Conservation (phyloP, 2,329 filamentous ascomycete genomes). For the Colletotrichum cuscutae region DNA sequence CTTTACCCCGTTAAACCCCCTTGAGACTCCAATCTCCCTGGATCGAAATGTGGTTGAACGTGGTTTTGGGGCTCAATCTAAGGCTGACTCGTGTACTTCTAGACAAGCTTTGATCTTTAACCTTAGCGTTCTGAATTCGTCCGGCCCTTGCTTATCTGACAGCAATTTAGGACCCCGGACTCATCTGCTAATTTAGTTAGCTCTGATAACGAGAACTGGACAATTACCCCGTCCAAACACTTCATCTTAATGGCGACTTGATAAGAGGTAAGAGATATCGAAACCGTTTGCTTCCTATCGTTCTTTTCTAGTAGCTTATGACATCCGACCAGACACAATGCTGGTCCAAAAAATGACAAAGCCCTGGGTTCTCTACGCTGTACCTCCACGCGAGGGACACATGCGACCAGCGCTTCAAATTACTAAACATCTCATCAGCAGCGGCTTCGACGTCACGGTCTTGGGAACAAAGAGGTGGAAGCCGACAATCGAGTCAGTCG, state of each 20-base stretch:
- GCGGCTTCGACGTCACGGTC: conserved; percentile 12
- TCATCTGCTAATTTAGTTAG: neutral
- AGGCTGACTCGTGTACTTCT: neutral
- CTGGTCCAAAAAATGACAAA: neutral
- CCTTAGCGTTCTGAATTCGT: no score
- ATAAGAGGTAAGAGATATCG: neutral
- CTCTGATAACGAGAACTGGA: neutral
- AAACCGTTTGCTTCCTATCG: no score
- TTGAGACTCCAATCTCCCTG: no score
- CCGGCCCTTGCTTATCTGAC: neutral
- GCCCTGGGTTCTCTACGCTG: neutral
- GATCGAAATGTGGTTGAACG: no score
- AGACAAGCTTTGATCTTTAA: neutral
- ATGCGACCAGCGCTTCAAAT: conserved; percentile 28
- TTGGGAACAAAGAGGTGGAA: conserved; percentile 13
- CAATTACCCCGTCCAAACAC: neutral
- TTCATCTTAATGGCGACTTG: neutral
- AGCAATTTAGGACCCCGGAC: neutral
- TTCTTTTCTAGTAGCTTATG: neutral
- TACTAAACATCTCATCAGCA: neutral
- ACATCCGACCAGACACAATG: neutral
- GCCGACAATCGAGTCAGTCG: neutral
- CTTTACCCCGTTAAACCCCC: no score
- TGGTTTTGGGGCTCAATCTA: no score
- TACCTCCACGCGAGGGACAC: conserved; percentile 19